Conservation (phyloP, 306 rosid species). For the Medicago lupulina region DNA sequence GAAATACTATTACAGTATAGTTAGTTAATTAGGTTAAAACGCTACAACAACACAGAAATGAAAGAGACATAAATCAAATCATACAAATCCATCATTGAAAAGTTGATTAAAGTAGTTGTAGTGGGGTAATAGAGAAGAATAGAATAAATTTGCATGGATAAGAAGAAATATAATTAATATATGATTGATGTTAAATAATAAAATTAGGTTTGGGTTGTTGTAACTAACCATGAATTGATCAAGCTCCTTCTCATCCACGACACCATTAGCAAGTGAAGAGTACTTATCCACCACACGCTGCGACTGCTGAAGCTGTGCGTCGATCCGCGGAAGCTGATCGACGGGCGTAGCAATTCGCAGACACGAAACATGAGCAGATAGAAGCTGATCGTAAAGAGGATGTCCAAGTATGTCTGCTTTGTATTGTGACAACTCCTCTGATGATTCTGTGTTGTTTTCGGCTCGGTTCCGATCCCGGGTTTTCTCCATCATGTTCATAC, state of each 20-base stretch:
- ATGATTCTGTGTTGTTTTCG: constrained; percentile 31
- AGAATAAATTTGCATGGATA: background rate
- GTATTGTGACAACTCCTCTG: constrained; percentile 49
- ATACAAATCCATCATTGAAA: background rate
- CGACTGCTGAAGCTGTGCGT: constrained; percentile 73
- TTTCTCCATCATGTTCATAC: background rate
- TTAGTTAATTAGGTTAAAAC: background rate
- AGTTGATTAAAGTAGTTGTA: constrained; percentile 1
- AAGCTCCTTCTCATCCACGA: constrained; percentile 67
- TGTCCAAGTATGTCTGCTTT: constrained; percentile 73
- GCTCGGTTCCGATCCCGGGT: constrained; percentile 42
- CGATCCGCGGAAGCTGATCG: constrained; percentile 78
- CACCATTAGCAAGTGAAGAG: constrained; percentile 49
- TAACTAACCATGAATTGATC: constrained; percentile 71
- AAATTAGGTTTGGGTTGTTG: constrained; percentile 6
- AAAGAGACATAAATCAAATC: constrained; percentile 13
- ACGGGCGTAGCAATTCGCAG: constrained; percentile 89
- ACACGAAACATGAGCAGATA: constrained; percentile 83
- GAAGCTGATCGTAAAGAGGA: constrained; percentile 80
- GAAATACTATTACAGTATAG: background rate
- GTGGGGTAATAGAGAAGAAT: constrained; percentile 1
- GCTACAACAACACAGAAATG: constrained; percentile 12
- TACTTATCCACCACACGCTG: constrained; percentile 72
- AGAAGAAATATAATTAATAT: background rate
- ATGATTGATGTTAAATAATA: background rate